Percentiles rank a stretch among this genome's conserved stretches.
Evolutionary conservation across 306 rosid species (phyloP).

Genomic region (Fragaria ananassa): DNA sequence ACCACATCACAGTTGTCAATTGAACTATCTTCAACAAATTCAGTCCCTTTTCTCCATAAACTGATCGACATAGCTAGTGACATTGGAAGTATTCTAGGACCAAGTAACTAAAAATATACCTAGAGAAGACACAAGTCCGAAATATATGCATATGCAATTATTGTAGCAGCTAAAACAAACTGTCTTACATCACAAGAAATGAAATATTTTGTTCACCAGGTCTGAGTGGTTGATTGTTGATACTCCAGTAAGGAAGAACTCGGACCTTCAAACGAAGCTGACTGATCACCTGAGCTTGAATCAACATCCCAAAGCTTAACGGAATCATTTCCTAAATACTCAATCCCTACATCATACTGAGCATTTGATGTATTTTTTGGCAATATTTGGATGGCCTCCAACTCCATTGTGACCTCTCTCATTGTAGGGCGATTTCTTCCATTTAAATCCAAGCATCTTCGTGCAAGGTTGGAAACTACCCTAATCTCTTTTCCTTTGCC

Average conservation of each 20-base stretch:
- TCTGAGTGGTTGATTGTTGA: background rate
- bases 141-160: no score
- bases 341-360: background rate
- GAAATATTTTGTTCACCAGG: background rate
- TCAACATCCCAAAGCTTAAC: background rate
- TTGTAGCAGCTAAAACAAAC: background rate
- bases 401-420: background rate
- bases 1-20: no score
- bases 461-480: background rate
- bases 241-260: background rate
- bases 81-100: no score
- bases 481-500: background rate
- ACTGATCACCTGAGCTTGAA: background rate
- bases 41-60: no score
- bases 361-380: background rate
- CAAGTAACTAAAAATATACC: background rate
- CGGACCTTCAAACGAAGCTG: background rate
- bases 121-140: background rate
- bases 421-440: constrained; percentile 1
- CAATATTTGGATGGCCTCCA: background rate
- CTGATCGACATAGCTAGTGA: no score
- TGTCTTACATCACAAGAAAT: background rate
- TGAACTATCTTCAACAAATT: no score
- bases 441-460: background rate
- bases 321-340: background rate